Conservation (phyloP, 108 stramenopile genomes). For the Cylindrotheca closterium region DNA sequence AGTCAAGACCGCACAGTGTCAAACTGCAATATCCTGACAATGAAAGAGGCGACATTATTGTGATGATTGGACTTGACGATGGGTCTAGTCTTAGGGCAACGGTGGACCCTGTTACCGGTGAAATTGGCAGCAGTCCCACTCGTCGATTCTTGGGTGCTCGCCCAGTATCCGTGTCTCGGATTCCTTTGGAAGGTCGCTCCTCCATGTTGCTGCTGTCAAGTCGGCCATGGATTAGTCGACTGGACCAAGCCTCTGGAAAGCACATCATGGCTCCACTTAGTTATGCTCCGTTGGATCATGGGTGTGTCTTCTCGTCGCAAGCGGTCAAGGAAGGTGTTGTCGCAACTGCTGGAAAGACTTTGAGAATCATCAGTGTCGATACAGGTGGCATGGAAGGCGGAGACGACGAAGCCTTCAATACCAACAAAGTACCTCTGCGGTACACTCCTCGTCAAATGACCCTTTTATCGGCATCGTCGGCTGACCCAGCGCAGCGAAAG, state of each 20-base stretch:
- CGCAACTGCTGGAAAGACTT: constrained; percentile 88
- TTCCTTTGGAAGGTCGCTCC: constrained; percentile 63
- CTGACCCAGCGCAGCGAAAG: constrained; percentile 31
- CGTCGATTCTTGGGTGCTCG: constrained; percentile 90
- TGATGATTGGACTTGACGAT: constrained; percentile 90
- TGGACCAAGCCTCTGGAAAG: constrained; percentile 50
- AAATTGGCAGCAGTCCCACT: constrained; percentile 85
- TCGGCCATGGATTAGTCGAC: constrained; percentile 91
- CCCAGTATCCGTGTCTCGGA: constrained; percentile 87
- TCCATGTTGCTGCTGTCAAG: constrained; percentile 90
- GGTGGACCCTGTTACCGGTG: constrained; percentile 89
- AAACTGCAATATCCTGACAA: constrained; percentile 36
- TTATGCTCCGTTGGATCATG: constrained; percentile 92
- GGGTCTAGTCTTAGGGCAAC: constrained; percentile 84
- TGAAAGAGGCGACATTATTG: constrained; percentile 45
- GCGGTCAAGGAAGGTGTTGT: constrained; percentile 94
- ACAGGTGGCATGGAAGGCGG: constrained; percentile 60
- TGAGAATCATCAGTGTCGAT: constrained; percentile 91
- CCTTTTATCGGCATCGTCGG: constrained; percentile 49
- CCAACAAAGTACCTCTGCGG: constrained; percentile 76
- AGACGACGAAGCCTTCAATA: constrained; percentile 90
- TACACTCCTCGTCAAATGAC: constrained; percentile 97
- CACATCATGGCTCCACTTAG: constrained; percentile 90
- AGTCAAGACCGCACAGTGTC: constrained; percentile 69
- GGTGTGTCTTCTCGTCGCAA: constrained; percentile 87